phyloP scores from a whole-genome alignment of 2,329 filamentous ascomycete species.

The Venturia pyrina region DNA sequence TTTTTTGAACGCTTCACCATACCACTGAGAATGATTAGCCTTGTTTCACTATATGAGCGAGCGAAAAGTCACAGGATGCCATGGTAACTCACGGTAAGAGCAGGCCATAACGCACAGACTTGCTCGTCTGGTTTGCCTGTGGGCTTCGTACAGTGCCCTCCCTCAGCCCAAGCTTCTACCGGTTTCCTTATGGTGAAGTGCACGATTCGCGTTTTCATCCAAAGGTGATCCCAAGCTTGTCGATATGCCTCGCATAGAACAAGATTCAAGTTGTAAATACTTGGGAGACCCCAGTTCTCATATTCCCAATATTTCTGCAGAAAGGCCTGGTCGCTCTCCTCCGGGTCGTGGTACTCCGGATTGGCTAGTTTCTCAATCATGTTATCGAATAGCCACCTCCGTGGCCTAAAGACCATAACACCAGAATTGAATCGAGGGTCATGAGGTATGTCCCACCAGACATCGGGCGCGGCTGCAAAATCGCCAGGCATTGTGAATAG shows the following conservation, averaged over 20 bases:
- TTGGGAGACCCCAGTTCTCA: conserved; percentile 20
- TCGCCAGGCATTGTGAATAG: conserved; percentile 21
- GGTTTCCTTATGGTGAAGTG: conserved; percentile 8
- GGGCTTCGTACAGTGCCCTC: background rate
- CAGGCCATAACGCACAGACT: background rate
- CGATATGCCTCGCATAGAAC: conserved; percentile 10
- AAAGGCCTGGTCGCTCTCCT: conserved; percentile 22
- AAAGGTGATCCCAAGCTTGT: conserved; percentile 2
- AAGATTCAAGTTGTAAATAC: conserved; percentile 23
- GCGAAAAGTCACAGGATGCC: background rate
- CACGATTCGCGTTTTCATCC: background rate
- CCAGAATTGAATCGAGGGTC: conserved; percentile 23
- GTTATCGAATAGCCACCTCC: conserved; percentile 18
- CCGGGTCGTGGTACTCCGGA: conserved; percentile 20
- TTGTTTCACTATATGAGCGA: no score
- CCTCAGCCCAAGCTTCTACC: background rate
- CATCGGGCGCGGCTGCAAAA: conserved; percentile 22
- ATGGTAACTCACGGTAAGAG: background rate
- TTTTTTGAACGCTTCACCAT: background rate
- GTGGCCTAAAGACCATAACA: conserved; percentile 20
- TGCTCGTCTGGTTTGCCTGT: background rate
- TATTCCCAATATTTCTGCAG: conserved; percentile 21
- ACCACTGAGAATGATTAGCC: background rate
- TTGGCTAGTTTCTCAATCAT: conserved; percentile 16
- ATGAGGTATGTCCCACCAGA: conserved; percentile 20